phyloP scores from a whole-genome alignment of 2,329 filamentous ascomycete species.

The Penicillium nordicum region DNA sequence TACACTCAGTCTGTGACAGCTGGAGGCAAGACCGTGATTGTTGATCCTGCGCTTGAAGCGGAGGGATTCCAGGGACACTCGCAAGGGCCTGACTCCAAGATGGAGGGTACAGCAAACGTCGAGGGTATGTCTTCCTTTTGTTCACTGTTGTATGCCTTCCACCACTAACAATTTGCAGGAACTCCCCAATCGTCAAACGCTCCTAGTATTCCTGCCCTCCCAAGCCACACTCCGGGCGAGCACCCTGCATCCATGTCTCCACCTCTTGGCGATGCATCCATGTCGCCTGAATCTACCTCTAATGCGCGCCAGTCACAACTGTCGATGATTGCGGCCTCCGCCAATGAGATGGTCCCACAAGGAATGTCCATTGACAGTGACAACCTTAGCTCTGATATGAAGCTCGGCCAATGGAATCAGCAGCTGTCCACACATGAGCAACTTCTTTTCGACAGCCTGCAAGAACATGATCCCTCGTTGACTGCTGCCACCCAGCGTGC shows the following conservation, averaged over 20 bases:
- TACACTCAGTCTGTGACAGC: constrained; percentile 41
- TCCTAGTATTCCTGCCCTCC: constrained; percentile 32
- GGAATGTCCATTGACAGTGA: constrained; percentile 37
- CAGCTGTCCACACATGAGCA: constrained; percentile 40
- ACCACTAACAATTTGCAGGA: constrained; percentile 23
- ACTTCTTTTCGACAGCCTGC: constrained; percentile 39
- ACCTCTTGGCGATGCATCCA: constrained; percentile 30
- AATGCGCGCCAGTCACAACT: constrained; percentile 43
- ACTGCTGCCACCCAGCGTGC: constrained; percentile 40
- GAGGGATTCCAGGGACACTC: constrained; percentile 38
- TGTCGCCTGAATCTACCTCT: constrained; percentile 35
- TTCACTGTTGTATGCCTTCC: background rate
- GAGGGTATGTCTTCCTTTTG: constrained; percentile 11
- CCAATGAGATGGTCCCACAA: constrained; percentile 46
- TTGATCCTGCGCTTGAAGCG: constrained; percentile 43
- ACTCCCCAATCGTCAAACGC: constrained; percentile 31
- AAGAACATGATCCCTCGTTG: constrained; percentile 39
- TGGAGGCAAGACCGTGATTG: constrained; percentile 42
- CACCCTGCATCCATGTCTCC: constrained; percentile 36
- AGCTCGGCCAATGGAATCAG: constrained; percentile 34
- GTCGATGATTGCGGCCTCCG: constrained; percentile 47
- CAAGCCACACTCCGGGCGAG: constrained; percentile 30
- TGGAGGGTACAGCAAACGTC: constrained; percentile 12
- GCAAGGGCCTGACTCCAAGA: constrained; percentile 23
- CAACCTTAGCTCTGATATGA: constrained; percentile 27